Evolutionary conservation across 169 alveolate species (phyloP).

Genomic region (Plasmodium reichenowi): DNA sequence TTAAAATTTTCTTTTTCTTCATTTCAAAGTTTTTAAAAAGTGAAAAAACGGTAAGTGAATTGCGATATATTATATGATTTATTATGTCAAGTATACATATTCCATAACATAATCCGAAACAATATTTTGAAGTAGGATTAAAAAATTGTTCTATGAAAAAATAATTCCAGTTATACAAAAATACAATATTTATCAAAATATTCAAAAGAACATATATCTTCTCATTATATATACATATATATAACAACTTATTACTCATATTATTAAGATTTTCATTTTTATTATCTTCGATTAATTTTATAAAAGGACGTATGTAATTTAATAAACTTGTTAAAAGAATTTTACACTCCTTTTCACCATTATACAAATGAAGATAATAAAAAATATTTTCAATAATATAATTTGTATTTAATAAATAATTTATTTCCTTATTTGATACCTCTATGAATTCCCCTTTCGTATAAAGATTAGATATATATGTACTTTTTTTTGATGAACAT

Average conservation of each 20-base stretch:
- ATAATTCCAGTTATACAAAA: slow-evolving; percentile 31
- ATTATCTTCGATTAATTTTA: slow-evolving; percentile 23
- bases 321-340: slow-evolving; percentile 17
- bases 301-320: slow-evolving; percentile 1
- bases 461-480: neutral
- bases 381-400: slow-evolving; percentile 26
- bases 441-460: neutral
- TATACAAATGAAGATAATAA: slow-evolving; percentile 34
- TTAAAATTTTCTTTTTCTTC: slow-evolving; percentile 16
- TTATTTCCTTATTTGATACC: too few relatives aligned
- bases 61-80: slow-evolving; percentile 1
- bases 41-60: neutral
- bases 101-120: slow-evolving; percentile 25
- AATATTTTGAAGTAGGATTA: slow-evolving; percentile 15
- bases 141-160: slow-evolving; percentile 48
- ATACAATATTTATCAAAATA: slow-evolving; percentile 14
- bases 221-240: slow-evolving; percentile 39
- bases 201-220: slow-evolving; percentile 13
- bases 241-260: neutral
- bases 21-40: neutral
- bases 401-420: slow-evolving; percentile 5
- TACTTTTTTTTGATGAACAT: neutral
- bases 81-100: slow-evolving; percentile 20
- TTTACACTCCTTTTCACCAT: slow-evolving; percentile 17
- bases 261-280: too few relatives aligned